These are phyloP conservation scores for Osmanthus fragrans DNA, from an alignment of 257 asterid species.

Conservation along the genomic window DNA sequence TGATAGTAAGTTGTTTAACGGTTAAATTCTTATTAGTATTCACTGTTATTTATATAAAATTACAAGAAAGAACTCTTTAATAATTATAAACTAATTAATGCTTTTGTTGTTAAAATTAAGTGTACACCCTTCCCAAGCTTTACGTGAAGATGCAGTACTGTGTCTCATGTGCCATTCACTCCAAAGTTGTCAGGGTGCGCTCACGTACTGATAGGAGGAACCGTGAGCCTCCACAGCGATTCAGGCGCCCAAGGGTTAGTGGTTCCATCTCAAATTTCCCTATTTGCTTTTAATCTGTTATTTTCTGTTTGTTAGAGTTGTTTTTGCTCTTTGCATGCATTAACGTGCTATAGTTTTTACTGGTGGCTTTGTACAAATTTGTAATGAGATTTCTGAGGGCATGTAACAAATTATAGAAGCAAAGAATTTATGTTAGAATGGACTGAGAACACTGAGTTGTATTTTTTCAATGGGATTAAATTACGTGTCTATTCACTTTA, in stretches of 20 bases:
- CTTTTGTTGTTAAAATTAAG: slow-evolving; percentile 24
- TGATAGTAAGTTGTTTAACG: slow-evolving; percentile 43
- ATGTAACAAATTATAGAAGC: too few species aligned
- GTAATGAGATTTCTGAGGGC: too few species aligned
- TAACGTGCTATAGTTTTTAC: not conserved
- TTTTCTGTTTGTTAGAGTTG: not conserved
- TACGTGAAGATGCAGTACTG: slow-evolving; percentile 91
- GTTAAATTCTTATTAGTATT: not conserved
- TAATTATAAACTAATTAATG: not conserved
- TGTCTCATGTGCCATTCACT: slow-evolving; percentile 84
- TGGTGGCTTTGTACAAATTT: not conserved
- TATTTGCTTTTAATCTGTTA: not conserved
- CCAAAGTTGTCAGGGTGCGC: slow-evolving; percentile 90
- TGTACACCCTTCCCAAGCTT: slow-evolving; percentile 73
- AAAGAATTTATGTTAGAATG: not conserved
- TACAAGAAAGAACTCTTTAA: too few species aligned
- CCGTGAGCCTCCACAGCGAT: slow-evolving; percentile 77
- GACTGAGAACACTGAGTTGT: not conserved
- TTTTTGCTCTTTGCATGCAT: not conserved
- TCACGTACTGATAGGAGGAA: slow-evolving; percentile 75
- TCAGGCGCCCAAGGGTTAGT: slow-evolving; percentile 63
- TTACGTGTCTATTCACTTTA: not conserved
- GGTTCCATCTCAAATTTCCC: not conserved
- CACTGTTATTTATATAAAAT: not conserved
- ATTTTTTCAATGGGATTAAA: not conserved